Conservation (phyloP, 2,329 filamentous ascomycete species). For the Apiospora rasikravindrae region DNA sequence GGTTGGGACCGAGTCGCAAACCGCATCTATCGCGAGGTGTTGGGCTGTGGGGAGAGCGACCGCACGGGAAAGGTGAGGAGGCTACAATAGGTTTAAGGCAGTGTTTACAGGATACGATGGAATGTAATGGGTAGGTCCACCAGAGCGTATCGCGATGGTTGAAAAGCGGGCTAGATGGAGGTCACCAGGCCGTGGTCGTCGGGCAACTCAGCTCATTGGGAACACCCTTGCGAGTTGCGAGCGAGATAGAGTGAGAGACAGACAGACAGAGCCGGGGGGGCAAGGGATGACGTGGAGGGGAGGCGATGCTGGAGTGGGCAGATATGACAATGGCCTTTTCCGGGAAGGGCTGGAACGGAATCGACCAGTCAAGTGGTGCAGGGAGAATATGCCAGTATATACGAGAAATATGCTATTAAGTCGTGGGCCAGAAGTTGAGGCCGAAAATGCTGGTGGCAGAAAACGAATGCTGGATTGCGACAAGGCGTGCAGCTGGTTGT, state of each 20-base stretch:
- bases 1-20: neutral
- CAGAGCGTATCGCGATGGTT: neutral
- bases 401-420: neutral
- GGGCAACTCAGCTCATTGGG: neutral
- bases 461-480: neutral
- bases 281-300: slow-evolving; percentile 19
- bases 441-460: neutral
- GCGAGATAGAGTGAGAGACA: neutral
- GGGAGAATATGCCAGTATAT: slow-evolving; percentile 1
- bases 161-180: slow-evolving; percentile 7
- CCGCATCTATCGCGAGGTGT: neutral
- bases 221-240: slow-evolving; percentile 13
- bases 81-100: slow-evolving; percentile 4
- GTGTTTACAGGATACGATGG: neutral
- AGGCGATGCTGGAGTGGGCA: slow-evolving; percentile 8
- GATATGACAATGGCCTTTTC: neutral
- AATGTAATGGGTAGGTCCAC: slow-evolving; percentile 5
- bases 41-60: neutral
- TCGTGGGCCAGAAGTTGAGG: neutral
- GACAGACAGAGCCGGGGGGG: slow-evolving; percentile 4
- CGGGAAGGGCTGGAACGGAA: neutral
- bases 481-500: neutral
- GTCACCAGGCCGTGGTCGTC: neutral
- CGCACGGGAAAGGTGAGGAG: neutral
- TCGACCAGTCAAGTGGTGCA: neutral